Evolutionary conservation across 2,329 filamentous ascomycete species (phyloP), one percentile per base, ranked within the genome.

Genomic region (Pseudogymnoascus sp.): DNA sequence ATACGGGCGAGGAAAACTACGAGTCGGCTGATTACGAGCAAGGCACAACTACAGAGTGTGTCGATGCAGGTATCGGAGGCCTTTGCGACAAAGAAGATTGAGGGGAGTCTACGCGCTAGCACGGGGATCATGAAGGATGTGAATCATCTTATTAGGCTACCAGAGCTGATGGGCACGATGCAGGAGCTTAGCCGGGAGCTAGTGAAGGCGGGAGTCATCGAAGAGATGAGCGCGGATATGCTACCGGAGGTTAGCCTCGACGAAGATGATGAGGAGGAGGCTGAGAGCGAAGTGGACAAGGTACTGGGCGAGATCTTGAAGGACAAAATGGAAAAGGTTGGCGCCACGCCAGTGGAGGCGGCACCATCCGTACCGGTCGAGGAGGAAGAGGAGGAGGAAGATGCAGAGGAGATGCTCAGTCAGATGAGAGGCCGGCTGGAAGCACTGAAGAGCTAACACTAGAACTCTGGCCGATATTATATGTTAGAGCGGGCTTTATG

Each of bases 21-120:
- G 17, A 78, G 82, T 31, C 86, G 95, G 4, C 82, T 97, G 40
- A 82, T 88, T 17, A 97, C 93, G 0, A 89, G 88, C 70, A 96
- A 96, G 74, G 95, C 95, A 1, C 95, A 97, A 77, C 84, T 99
- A 59, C 87, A 88, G 73, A 93, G 89, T 68, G 93, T 99, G 46
- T 88, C 93, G 76, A 96, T 97, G 92, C 95, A 97, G 77, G 93
- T 99, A 72, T 91, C 93, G 72, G 93, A 97, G 78, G 93, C 95
- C 1, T 97, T 97, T 76, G 90, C 91, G 1, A 88, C 97, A 70
- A 88, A 91, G 69, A 96, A 96, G 81, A 97, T 99, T 67, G 93
- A 97, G 77, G 93, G 93, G 53, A 92, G 88, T 71, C 92, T 99
- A 72, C 84, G 86, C 68, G 88, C 89, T 44, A 91, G 88, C 70